A percentile compares a stretch with the other conserved stretches of the same genome.
phyloP scores from a whole-genome alignment of 192 early-diverging fungal species.

The Cetraspora pellucida region DNA sequence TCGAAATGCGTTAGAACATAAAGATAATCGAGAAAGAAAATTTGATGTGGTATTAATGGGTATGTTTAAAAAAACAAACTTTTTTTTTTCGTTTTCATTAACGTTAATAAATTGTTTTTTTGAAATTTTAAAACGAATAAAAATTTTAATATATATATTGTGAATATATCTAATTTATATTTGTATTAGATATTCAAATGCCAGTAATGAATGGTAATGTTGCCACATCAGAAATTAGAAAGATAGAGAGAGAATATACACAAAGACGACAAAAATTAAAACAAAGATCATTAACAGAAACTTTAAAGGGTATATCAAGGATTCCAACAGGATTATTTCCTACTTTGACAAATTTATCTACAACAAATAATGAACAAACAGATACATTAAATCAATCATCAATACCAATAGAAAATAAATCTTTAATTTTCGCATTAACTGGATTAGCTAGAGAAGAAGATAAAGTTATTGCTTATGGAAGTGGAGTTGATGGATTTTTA shows the following conservation, averaged over 20 bases:
- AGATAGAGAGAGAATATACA: slow-evolving; percentile 37
- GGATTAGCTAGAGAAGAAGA: slow-evolving; percentile 47
- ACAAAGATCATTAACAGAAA: background rate
- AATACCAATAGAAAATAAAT: slow-evolving; percentile 9
- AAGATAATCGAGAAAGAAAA: slow-evolving; percentile 32
- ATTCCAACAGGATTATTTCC: background rate
- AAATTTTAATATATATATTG: too few relatives aligned
- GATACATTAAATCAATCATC: background rate
- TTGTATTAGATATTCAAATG: slow-evolving; percentile 49
- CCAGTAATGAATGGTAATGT: slow-evolving; percentile 52
- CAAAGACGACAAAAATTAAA: slow-evolving; percentile 19
- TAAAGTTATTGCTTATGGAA: slow-evolving; percentile 45
- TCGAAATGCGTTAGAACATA: slow-evolving; percentile 30
- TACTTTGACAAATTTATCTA: too few relatives aligned
- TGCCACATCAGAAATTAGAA: slow-evolving; percentile 47
- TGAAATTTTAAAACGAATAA: background rate
- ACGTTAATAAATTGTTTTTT: background rate
- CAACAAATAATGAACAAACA: too few relatives aligned
- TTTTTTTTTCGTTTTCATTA: too few relatives aligned
- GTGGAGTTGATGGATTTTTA: slow-evolving; percentile 50
- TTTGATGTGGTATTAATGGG: slow-evolving; percentile 52
- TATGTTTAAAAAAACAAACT: too few relatives aligned
- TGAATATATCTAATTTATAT: too few relatives aligned
- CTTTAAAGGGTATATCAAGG: background rate
- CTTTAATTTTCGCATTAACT: slow-evolving; percentile 49